Base-by-base conservation (phyloP, 345 rosid species). In the Cardiospermum halicacabum region DNA sequence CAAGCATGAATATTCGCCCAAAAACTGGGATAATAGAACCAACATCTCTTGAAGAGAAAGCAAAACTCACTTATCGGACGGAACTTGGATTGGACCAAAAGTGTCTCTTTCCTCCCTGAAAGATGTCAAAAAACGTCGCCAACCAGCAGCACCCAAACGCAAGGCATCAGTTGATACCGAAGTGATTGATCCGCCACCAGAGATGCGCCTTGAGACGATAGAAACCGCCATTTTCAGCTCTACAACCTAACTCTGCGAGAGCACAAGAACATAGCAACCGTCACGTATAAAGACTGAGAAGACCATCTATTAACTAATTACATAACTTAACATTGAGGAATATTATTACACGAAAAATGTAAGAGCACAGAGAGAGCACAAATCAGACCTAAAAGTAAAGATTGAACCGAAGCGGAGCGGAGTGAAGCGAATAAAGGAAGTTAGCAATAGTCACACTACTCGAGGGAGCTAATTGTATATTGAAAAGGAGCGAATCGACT, bases 21-120 rank as follows among this genome's bases (percentile, higher is more conserved):
- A 25, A 4, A 18, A 59, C 40, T 1, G 21, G n/a, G n/a, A n/a
- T n/a, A n/a, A n/a, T n/a, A n/a, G n/a, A n/a, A n/a, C n/a, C n/a
- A n/a, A n/a, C n/a, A n/a, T n/a, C n/a, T n/a, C n/a, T 27, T 47
- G 24, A 40, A 64, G 12, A 11, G 39, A 4, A 34, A 34, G 10
- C 67, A 76, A 62, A 56, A 68, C 79, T 19, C 68, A 88, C 99
- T 81, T 94, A 75, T 94, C 89, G 32, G 81, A 65, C 36, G 99
- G 92, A 62, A 94, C 99, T 47, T 72, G 83, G 68, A 94, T 89
- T 53, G 97, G 95, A 1, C 99, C 99, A 50, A 94, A 94, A 19
- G 96, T 91, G 66, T 91, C 99, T 64, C 82, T 70, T 73, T 94
- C 97, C 77, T 91, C 97, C 62, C 99, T 80, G 59, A 91, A 94